phyloP scores from a whole-genome alignment of 805 yeast genomes.

The Saturnispora dispora region DNA sequence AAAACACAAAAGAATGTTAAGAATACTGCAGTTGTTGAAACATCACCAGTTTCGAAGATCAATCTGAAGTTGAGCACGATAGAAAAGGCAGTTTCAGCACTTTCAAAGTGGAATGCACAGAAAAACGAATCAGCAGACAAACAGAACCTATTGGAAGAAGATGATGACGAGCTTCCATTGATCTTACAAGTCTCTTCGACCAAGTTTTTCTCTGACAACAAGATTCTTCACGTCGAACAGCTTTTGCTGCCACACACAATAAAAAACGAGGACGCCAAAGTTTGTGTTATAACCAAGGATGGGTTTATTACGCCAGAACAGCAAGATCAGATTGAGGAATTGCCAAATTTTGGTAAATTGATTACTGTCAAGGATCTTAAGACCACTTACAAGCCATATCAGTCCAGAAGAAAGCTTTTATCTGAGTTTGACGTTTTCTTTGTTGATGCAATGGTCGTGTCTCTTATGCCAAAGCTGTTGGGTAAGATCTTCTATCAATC shows the following conservation, averaged over 20 bases:
- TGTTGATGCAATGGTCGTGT: slow-evolving; percentile 74
- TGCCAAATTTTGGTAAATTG: slow-evolving; percentile 43
- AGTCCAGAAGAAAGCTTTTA: slow-evolving; percentile 70
- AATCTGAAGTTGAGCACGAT: slow-evolving; percentile 21
- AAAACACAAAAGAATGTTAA: neutral
- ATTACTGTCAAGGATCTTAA: slow-evolving; percentile 68
- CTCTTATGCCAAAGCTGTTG: slow-evolving; percentile 71
- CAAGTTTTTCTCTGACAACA: slow-evolving; percentile 52
- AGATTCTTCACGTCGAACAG: slow-evolving; percentile 46
- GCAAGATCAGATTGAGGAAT: slow-evolving; percentile 38
- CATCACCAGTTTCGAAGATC: slow-evolving; percentile 15
- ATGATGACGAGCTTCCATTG: slow-evolving; percentile 41
- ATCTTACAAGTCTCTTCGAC: slow-evolving; percentile 58
- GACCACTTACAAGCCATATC: slow-evolving; percentile 80
- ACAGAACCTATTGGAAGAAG: slow-evolving; percentile 53
- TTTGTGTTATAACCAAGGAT: slow-evolving; percentile 68
- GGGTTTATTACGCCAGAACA: slow-evolving; percentile 36
- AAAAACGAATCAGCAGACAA: slow-evolving; percentile 17
- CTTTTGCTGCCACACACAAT: slow-evolving; percentile 41
- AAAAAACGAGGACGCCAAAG: slow-evolving; percentile 31
- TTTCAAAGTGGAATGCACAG: slow-evolving; percentile 47
- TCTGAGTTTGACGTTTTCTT: slow-evolving; percentile 66
- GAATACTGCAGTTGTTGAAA: slow-evolving; percentile 3
- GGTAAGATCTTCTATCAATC: slow-evolving; percentile 68
- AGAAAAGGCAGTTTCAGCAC: slow-evolving; percentile 51